These are phyloP conservation scores for Fraxinus quadrangulata DNA, from an alignment of 257 asterid genomes.

Conservation along the genomic window DNA sequence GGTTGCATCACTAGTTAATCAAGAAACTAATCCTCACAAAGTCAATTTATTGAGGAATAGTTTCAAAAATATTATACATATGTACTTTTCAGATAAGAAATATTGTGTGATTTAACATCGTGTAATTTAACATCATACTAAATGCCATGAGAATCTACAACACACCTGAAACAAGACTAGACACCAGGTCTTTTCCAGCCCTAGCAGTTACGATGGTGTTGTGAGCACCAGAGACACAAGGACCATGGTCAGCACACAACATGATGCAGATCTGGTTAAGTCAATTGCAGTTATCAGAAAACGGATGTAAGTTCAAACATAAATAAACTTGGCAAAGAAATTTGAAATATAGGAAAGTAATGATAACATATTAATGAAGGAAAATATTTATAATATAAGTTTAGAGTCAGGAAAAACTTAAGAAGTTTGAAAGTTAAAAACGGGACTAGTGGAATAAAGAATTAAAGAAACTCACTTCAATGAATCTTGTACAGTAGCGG, in stretches of 20 bases:
- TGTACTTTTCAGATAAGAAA: neutral
- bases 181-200: constrained; percentile 98
- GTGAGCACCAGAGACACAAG: constrained; percentile 99
- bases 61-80: neutral
- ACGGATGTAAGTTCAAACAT: constrained; percentile 1
- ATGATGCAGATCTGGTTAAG: constrained; percentile 82
- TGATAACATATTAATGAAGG: neutral
- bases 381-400: neutral
- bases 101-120: neutral
- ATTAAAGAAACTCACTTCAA: constrained; percentile 60
- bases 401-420: neutral
- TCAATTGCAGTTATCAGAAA: constrained; percentile 7
- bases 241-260: constrained; percentile 99
- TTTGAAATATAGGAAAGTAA: neutral
- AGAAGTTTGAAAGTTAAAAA: neutral
- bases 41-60: neutral
- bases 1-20: constrained; percentile 25
- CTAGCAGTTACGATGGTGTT: constrained; percentile 96
- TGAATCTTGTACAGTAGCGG: constrained; percentile 88
- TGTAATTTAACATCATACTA: neutral
- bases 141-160: constrained; percentile 6
- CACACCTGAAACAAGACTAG: constrained; percentile 95
- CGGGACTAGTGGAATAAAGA: neutral
- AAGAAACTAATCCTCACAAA: constrained; percentile 22
- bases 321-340: constrained; percentile 11